Base-by-base conservation (phyloP, 768 basidiomycete species). In the Phaeolepiota aurea region DNA sequence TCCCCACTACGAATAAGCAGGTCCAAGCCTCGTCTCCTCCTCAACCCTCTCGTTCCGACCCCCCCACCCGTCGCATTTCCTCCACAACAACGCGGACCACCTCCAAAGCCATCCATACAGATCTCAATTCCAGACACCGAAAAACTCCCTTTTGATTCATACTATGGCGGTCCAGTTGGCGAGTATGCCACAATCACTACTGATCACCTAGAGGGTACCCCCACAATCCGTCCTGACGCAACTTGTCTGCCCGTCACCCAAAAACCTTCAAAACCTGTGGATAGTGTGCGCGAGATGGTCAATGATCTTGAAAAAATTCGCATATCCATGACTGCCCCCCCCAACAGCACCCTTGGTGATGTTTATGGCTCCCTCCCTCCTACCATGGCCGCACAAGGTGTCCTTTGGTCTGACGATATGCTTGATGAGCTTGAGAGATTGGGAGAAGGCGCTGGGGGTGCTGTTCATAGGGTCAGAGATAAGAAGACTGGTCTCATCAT, bases 381-480 rank as follows among this genome's bases (percentile, higher is more conserved):
- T 19, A 20, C 48, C 12, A 33, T 48, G n/a, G 42, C 48, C 9
- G 37, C 57, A n/a, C 43, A 49, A 18, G 54, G 63, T 12, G 47
- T 57, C 38, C 57, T 74, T 42, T 87, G 76, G 71, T 72, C 76
- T 5, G 87, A 90, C 56, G 75, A 76, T 41, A 55, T 78, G 42
- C 70, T 97, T 42, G 85, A 91, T 49, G 85, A 87, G 48, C 47
- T 91, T 5, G 59, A 66, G 11, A 77, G 88, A 40, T 68, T 99
- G 2, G 96, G 96, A 14, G 92, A 97, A 54, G 96, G 96, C 31
- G 90, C 92, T 41, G 92, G 93, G 34, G 96, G 96, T 34, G 92
- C 91, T 5, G 96, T 99, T 9, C 82, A 94, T 59, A 92, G 90
- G 62, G 93, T 97, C 35, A 77, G 69, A 57, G 89, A 96, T 59